Evolutionary conservation across 2,329 filamentous ascomycete species (phyloP).

Genomic region (Fragosphaeria purpurea): DNA sequence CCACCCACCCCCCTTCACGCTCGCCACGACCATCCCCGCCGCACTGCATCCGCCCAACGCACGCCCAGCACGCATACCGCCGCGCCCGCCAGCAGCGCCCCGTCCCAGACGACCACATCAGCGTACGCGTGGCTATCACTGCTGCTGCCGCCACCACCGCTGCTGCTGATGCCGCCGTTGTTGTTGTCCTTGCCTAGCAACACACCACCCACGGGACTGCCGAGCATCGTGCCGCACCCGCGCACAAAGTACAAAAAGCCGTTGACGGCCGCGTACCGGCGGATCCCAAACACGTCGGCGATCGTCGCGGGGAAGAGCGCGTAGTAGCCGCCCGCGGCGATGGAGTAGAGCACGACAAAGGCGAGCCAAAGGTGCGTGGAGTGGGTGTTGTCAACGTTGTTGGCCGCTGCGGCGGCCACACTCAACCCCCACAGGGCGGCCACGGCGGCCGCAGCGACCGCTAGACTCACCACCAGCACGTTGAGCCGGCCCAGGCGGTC

Average conservation of each 20-base stretch:
- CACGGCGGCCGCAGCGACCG: slow-evolving; percentile 5
- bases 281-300: slow-evolving; percentile 37
- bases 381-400: not conserved
- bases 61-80: slow-evolving; percentile 30
- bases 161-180: no score
- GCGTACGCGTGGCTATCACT: slow-evolving; percentile 21
- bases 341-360: slow-evolving; percentile 32
- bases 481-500: slow-evolving; percentile 39
- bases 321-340: slow-evolving; percentile 34
- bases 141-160: not conserved
- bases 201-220: slow-evolving; percentile 32
- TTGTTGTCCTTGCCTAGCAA: slow-evolving; percentile 21
- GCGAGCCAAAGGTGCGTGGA: slow-evolving; percentile 11
- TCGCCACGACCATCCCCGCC: slow-evolving; percentile 12
- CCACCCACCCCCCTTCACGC: slow-evolving; percentile 6
- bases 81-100: slow-evolving; percentile 28
- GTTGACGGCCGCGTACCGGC: slow-evolving; percentile 36
- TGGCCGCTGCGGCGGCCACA: slow-evolving; percentile 1
- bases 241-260: slow-evolving; percentile 35
- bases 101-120: slow-evolving; percentile 31
- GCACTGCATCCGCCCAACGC: slow-evolving; percentile 23
- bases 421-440: slow-evolving; percentile 12
- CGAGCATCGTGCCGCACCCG: slow-evolving; percentile 33
- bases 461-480: slow-evolving; percentile 24
- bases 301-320: slow-evolving; percentile 35